These are phyloP conservation scores for Albugo candida DNA, from an alignment of 352 stramenopile species.

Conservation along the genomic window DNA sequence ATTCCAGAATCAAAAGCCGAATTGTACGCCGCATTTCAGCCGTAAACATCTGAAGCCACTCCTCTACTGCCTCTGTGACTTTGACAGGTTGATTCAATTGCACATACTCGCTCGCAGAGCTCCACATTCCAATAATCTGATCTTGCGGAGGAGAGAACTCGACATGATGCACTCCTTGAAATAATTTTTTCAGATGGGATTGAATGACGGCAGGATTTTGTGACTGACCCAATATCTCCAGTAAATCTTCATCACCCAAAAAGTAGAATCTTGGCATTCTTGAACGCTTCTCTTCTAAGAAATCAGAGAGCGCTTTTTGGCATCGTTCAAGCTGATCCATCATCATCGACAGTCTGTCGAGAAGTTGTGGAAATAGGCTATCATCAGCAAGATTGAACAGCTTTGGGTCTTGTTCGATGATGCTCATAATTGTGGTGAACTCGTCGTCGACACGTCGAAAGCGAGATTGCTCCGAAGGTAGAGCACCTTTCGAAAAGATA, in stretches of 20 bases:
- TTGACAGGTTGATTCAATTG: conserved; percentile 55
- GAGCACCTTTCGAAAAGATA: conserved; percentile 87
- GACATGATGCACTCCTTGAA: conserved; percentile 85
- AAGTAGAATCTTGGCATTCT: conserved; percentile 94
- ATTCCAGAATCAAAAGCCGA: conserved; percentile 46
- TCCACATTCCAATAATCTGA: conserved; percentile 81
- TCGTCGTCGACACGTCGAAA: conserved; percentile 88
- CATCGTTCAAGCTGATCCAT: conserved; percentile 87
- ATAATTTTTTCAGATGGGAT: conserved; percentile 91
- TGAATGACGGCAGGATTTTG: conserved; percentile 88
- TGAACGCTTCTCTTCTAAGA: conserved; percentile 86
- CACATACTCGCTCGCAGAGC: conserved; percentile 64
- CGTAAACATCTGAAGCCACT: conserved; percentile 85
- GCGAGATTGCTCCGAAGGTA: conserved; percentile 78
- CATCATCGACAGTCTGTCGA: conserved; percentile 61
- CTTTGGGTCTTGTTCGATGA: conserved; percentile 74
- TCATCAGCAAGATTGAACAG: conserved; percentile 87
- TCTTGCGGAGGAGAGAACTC: conserved; percentile 72
- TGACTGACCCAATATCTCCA: conserved; percentile 89
- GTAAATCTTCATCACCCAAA: conserved; percentile 89
- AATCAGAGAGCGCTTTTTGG: conserved; percentile 87
- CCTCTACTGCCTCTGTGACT: conserved; percentile 81
- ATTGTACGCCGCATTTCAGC: conserved; percentile 84
- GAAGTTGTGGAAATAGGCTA: conserved; percentile 75
- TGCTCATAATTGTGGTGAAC: conserved; percentile 86